Evolutionary conservation across 2,329 filamentous ascomycete genomes (phyloP).

Genomic region (Helotiales sp.): DNA sequence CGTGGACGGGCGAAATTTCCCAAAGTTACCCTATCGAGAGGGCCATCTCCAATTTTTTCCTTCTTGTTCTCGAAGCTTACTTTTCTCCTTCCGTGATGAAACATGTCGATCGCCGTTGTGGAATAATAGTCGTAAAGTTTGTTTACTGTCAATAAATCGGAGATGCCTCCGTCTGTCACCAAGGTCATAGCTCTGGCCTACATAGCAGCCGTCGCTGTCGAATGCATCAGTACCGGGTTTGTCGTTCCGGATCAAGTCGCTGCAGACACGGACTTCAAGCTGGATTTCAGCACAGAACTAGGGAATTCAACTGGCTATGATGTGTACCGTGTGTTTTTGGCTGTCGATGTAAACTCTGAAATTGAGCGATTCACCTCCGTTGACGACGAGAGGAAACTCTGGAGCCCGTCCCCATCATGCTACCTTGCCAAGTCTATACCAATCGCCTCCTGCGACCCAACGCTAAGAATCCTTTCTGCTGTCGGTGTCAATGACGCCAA

Average conservation of each 20-base stretch:
- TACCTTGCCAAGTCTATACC: neutral
- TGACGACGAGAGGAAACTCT: neutral
- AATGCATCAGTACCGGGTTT: neutral
- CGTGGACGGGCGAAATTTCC: too few relatives aligned
- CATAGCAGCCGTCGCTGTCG: neutral
- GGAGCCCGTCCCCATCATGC: neutral
- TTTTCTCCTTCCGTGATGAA: neutral
- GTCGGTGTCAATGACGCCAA: neutral
- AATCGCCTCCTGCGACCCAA: neutral
- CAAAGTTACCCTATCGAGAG: neutral
- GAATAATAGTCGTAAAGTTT: neutral
- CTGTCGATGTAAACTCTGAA: neutral
- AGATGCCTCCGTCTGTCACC: neutral
- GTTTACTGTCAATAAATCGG: neutral
- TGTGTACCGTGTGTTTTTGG: neutral
- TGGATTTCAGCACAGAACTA: neutral
- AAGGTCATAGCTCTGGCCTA: neutral
- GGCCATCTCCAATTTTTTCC: neutral
- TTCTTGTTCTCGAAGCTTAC: neutral
- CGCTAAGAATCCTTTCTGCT: neutral
- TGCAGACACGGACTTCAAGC: constrained; percentile 2
- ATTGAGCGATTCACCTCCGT: neutral
- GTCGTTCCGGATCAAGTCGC: neutral
- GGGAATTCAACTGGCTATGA: neutral
- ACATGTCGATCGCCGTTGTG: constrained; percentile 36